These are phyloP conservation scores for Penicillium dipodomyicola DNA, from an alignment of 495 filamentous ascomycete species.

Conservation along the genomic window DNA sequence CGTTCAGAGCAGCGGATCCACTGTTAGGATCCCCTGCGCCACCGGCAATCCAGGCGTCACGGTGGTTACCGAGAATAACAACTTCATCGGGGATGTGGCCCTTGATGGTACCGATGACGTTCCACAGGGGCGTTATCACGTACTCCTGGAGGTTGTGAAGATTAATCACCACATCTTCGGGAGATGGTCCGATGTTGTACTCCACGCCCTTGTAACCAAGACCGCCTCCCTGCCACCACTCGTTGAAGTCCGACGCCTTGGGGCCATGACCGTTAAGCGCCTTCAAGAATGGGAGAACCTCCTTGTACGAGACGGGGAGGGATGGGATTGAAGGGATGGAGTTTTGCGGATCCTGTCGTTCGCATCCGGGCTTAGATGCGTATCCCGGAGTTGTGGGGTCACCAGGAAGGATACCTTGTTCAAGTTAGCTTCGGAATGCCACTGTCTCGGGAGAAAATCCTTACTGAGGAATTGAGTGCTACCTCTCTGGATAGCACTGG, in stretches of 20 bases:
- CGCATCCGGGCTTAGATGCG: constrained; percentile 84
- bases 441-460: constrained; percentile 11
- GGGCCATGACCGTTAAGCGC: constrained; percentile 88
- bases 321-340: constrained; percentile 85
- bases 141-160: constrained; percentile 88
- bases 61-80: constrained; percentile 90
- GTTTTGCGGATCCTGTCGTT: constrained; percentile 66
- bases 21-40: constrained; percentile 84
- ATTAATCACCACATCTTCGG: constrained; percentile 70
- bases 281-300: constrained; percentile 80
- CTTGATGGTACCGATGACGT: constrained; percentile 92
- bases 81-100: constrained; percentile 86
- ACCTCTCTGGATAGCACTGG: constrained; percentile 88
- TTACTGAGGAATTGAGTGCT: constrained; percentile 79
- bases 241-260: constrained; percentile 71
- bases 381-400: constrained; percentile 90
- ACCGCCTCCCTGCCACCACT: constrained; percentile 68
- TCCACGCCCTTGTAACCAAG: constrained; percentile 79
- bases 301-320: constrained; percentile 83
- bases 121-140: constrained; percentile 85
- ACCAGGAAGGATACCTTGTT: constrained; percentile 56
- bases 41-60: constrained; percentile 90
- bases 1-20: constrained; percentile 85
- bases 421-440: constrained; percentile 1
- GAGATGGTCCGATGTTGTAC: constrained; percentile 90